phyloP scores from a whole-genome alignment of 2,329 filamentous ascomycete genomes.

The Trichoderma sp. region DNA sequence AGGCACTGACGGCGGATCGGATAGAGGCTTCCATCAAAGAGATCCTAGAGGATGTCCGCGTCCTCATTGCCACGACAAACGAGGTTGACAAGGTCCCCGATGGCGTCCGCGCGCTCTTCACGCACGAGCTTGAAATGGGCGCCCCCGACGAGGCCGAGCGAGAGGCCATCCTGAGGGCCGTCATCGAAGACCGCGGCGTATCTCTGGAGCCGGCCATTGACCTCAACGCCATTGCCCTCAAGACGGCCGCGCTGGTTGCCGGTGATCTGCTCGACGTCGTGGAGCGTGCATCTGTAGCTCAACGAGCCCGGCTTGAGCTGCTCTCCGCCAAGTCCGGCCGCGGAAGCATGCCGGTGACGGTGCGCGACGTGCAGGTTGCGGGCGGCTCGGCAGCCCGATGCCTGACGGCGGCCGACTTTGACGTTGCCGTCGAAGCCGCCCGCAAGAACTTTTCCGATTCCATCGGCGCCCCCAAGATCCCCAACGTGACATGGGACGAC shows the following conservation, averaged over 20 bases:
- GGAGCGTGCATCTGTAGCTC: constrained; percentile 80
- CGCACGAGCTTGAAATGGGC: constrained; percentile 90
- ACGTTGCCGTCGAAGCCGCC: constrained; percentile 89
- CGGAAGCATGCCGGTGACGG: constrained; percentile 54
- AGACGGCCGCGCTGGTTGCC: constrained; percentile 92
- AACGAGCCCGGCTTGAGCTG: constrained; percentile 72
- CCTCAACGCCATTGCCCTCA: constrained; percentile 80
- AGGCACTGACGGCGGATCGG: constrained; percentile 86
- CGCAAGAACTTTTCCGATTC: constrained; percentile 98
- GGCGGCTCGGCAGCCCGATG: constrained; percentile 79
- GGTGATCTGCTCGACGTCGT: constrained; percentile 94
- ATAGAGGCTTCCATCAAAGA: constrained; percentile 86
- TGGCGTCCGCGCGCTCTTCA: constrained; percentile 86
- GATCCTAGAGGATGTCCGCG: constrained; percentile 74
- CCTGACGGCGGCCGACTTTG: constrained; percentile 82
- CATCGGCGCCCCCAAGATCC: constrained; percentile 96
- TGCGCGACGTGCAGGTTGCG: constrained; percentile 84
- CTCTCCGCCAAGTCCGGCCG: constrained; percentile 58
- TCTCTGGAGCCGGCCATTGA: constrained; percentile 83
- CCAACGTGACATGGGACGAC: constrained; percentile 94
- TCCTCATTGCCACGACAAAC: constrained; percentile 90
- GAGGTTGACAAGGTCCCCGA: constrained; percentile 95
- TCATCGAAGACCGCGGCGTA: constrained; percentile 75
- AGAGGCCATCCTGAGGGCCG: constrained; percentile 80
- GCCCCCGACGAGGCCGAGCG: constrained; percentile 91